Evolutionary conservation across 192 early-diverging fungal genomes (phyloP).

Genomic region (Haplosporangium gracile): DNA sequence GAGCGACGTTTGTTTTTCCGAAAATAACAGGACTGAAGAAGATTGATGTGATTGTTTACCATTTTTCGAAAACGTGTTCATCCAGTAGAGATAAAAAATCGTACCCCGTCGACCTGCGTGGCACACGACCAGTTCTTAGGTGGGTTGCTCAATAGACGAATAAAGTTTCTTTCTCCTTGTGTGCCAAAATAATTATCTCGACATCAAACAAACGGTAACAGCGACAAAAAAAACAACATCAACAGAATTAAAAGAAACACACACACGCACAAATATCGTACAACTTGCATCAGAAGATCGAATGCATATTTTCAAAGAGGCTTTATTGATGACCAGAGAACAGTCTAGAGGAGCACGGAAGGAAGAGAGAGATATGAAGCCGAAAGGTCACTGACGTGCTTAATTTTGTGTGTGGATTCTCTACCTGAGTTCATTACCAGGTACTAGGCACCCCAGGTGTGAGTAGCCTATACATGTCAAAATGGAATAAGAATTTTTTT

Average conservation of each 20-base stretch:
- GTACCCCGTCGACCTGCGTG: background rate
- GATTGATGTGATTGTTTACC: no score
- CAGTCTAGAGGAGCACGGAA: no score
- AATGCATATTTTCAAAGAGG: no score
- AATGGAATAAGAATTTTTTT: constrained; percentile 18
- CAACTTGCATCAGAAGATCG: no score
- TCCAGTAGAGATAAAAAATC: background rate
- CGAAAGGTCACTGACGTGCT: background rate
- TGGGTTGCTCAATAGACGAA: background rate
- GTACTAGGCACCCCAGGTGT: background rate
- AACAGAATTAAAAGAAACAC: background rate
- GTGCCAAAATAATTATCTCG: background rate
- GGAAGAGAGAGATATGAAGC: background rate
- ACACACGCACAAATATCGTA: background rate
- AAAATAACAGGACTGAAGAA: background rate
- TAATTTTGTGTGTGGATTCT: background rate
- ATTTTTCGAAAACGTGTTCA: constrained; percentile 1
- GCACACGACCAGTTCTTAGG: background rate
- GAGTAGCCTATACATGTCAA: background rate
- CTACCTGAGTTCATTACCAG: background rate
- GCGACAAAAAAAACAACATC: background rate
- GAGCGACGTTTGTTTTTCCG: constrained; percentile 5
- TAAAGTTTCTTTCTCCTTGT: background rate
- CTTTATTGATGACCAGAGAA: no score
- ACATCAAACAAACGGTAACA: background rate